A percentile compares a stretch with the other conserved stretches of the same genome.
These are phyloP conservation scores for Leonotis leonurus DNA, from an alignment of 257 asterid species.

Conservation along the genomic window DNA sequence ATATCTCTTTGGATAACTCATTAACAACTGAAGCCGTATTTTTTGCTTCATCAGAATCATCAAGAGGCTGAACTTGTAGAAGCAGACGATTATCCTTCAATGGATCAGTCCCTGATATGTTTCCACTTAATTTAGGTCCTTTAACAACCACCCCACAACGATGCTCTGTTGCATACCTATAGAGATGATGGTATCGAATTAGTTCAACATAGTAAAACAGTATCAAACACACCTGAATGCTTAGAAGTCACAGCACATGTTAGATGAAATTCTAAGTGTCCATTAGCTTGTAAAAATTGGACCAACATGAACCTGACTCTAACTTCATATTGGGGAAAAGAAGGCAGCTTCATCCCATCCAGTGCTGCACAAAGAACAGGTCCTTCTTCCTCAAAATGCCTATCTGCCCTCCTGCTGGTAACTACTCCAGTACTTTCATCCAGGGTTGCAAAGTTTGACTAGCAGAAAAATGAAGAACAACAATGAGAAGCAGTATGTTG, in stretches of 20 bases:
- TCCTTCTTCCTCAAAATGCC: constrained; percentile 99
- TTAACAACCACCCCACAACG: constrained; percentile 98
- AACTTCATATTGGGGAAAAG: constrained; percentile 80
- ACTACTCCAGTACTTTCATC: constrained; percentile 83
- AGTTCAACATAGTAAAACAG: constrained; percentile 6
- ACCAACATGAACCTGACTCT: constrained; percentile 70
- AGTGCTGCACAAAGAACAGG: constrained; percentile 87
- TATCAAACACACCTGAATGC: neutral
- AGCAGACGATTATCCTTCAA: constrained; percentile 86
- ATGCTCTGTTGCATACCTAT: constrained; percentile 97
- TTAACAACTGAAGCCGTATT: constrained; percentile 80
- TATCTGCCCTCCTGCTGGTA: constrained; percentile 87
- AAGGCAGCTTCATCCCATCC: constrained; percentile 84
- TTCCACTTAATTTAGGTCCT: constrained; percentile 95
- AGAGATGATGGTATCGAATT: constrained; percentile 4
- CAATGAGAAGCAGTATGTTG: neutral
- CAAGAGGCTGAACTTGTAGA: constrained; percentile 76
- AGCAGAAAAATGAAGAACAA: neutral
- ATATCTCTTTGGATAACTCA: constrained; percentile 78
- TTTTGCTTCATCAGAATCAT: constrained; percentile 80
- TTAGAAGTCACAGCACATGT: neutral
- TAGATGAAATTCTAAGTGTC: neutral
- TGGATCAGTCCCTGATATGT: constrained; percentile 95
- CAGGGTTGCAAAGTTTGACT: constrained; percentile 97
- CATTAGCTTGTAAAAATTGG: neutral